Evolutionary conservation across 1,284 basidiomycete species (phyloP), one percentile per base, ranked within the genome.

Genomic region (Sphagnurus paluster): DNA sequence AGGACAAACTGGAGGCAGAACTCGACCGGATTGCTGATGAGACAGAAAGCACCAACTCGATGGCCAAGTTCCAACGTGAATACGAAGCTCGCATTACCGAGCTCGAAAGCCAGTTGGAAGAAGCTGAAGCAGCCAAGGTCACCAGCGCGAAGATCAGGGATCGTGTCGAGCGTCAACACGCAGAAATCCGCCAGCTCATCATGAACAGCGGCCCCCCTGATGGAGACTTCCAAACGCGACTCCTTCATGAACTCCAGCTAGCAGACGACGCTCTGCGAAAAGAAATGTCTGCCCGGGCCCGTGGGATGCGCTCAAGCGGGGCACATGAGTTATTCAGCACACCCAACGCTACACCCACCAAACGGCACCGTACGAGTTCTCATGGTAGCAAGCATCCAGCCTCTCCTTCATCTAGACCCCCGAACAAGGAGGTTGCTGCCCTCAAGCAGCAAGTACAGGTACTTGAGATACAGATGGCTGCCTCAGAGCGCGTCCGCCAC

Each of bases 401-500:
- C 35, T 59, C 69, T 16, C 68, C 72, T 14, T 55, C 67, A 5
- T 62, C 71, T 20, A 69, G 72, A 23, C 68, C 74, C 5, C 55
- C 73, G 11, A 75, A 79, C 21, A 72, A 69, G 36, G 74, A 81
- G 50, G 73, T 82, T 34, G 67, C 68, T 44, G 72, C 71, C 9
- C 74, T 87, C 39, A 80, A 78, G 51, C 80, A 84, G 52, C 83
- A 87, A 45, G 75, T 87, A 1, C 79, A 85, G 48, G 71, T 79
- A 14, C 70, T 87, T n/a, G 83, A 86, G 58, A 68, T 87, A 25
- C 81, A 82, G 59, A 84, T 87, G 73, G 76, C 75, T 6, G 80
- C 82, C 10, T 84, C 82, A 0, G 80, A 82, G 28, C 77, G 84
- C 13, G 81, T 88, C 44, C 71, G 84, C 25, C 77, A 77, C 40